Conservation (phyloP, 2,329 filamentous ascomycete species). For the Colletotrichum echinochloae region DNA sequence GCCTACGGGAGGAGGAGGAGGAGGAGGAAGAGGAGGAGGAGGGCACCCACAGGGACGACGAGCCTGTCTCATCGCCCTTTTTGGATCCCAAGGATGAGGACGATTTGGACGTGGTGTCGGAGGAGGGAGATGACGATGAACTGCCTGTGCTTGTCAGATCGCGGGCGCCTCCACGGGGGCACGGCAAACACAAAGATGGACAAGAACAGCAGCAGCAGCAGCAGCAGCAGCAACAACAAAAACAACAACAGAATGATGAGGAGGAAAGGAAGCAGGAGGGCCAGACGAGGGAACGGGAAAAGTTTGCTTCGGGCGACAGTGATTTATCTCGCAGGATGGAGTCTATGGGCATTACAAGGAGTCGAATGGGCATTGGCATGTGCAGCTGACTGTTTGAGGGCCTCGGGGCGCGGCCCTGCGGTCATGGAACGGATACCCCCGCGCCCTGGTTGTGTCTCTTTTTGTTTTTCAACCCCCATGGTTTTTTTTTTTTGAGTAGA, state of each 20-base stretch:
- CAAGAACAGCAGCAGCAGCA: neutral
- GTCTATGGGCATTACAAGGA: slow-evolving; percentile 49
- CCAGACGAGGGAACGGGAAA: slow-evolving; percentile 15
- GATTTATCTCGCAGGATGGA: slow-evolving; percentile 48
- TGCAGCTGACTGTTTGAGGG: slow-evolving; percentile 40
- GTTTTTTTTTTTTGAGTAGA: slow-evolving; percentile 8
- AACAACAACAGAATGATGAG: neutral
- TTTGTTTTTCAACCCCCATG: no score
- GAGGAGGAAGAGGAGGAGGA: slow-evolving; percentile 32
- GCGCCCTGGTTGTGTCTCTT: neutral
- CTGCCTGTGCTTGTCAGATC: slow-evolving; percentile 28
- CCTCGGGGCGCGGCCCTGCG: neutral
- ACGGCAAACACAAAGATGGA: neutral
- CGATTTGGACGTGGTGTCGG: slow-evolving; percentile 47
- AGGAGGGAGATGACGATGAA: slow-evolving; percentile 45
- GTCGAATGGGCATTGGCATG: slow-evolving; percentile 42
- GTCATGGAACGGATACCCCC: slow-evolving; percentile 31
- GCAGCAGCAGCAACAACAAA: slow-evolving; percentile 4
- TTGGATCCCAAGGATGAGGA: slow-evolving; percentile 43
- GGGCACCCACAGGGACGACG: slow-evolving; percentile 24
- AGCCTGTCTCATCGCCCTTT: slow-evolving; percentile 38
- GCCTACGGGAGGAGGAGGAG: slow-evolving; percentile 42
- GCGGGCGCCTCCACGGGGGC: slow-evolving; percentile 13
- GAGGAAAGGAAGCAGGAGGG: slow-evolving; percentile 9
- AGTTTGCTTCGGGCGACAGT: slow-evolving; percentile 27